phyloP scores from a whole-genome alignment of 257 asterid genomes.

The Ehretia macrophylla region DNA sequence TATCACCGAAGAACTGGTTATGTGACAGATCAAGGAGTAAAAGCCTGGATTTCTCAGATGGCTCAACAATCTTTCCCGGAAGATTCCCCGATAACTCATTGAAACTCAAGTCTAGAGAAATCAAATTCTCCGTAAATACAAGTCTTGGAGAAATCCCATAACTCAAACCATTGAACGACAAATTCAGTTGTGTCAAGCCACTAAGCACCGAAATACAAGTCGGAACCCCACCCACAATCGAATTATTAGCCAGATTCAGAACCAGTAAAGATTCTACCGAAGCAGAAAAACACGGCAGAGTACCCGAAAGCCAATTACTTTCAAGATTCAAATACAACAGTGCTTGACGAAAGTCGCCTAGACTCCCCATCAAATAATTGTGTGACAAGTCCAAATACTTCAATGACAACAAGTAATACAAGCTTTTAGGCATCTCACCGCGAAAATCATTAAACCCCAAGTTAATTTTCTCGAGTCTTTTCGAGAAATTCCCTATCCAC shows the following conservation, averaged over 20 bases:
- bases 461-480: slow-evolving; percentile 40
- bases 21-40: slow-evolving; percentile 70
- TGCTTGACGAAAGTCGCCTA: slow-evolving; percentile 52
- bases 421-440: slow-evolving; percentile 56
- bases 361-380: slow-evolving; percentile 50
- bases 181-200: slow-evolving; percentile 55
- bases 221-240: slow-evolving; percentile 78
- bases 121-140: slow-evolving; percentile 55
- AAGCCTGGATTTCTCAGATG: slow-evolving; percentile 61
- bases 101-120: slow-evolving; percentile 76
- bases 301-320: slow-evolving; percentile 57
- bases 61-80: slow-evolving; percentile 44
- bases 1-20: slow-evolving; percentile 64
- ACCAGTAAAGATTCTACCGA: slow-evolving; percentile 48
- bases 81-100: slow-evolving; percentile 63
- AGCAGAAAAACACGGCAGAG: slow-evolving; percentile 72
- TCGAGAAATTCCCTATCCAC: slow-evolving; percentile 72
- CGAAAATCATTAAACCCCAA: slow-evolving; percentile 53
- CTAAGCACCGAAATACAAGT: slow-evolving; percentile 63
- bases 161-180: slow-evolving; percentile 59
- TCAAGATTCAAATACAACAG: slow-evolving; percentile 56
- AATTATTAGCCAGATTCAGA: slow-evolving; percentile 71
- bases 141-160: slow-evolving; percentile 86
- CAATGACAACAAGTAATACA: slow-evolving; percentile 40
- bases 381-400: slow-evolving; percentile 64